Percentiles rank a stretch among this genome's conserved stretches.
Conservation (phyloP, 345 rosid species). For the Gynandropsis gynandra region DNA sequence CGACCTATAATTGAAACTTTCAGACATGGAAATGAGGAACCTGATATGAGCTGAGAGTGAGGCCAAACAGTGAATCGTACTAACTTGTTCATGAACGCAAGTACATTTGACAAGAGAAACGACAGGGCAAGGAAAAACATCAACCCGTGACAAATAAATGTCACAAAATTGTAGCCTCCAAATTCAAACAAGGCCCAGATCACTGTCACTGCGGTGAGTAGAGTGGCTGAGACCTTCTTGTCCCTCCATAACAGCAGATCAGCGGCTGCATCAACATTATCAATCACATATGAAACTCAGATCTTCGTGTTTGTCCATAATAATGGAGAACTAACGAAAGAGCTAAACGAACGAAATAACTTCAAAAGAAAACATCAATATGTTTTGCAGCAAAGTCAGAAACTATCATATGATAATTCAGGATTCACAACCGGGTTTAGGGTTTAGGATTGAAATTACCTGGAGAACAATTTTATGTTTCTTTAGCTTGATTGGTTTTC, state of each 20-base stretch:
- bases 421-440: slow-evolving; percentile 13
- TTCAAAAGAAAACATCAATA: not conserved
- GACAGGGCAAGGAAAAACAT: slow-evolving; percentile 55
- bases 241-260: slow-evolving; percentile 87
- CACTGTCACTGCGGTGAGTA: slow-evolving; percentile 59
- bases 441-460: slow-evolving; percentile 62
- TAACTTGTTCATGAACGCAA: slow-evolving; percentile 48
- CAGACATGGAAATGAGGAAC: not conserved
- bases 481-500: slow-evolving; percentile 71
- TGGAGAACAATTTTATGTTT: slow-evolving; percentile 75
- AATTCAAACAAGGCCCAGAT: slow-evolving; percentile 78
- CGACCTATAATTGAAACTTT: slow-evolving; percentile 12
- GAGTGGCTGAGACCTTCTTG: slow-evolving; percentile 60
- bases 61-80: not conserved
- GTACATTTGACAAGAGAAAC: slow-evolving; percentile 79
- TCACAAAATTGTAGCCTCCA: slow-evolving; percentile 56
- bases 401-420: slow-evolving; percentile 14
- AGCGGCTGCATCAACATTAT: slow-evolving; percentile 56
- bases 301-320: not conserved
- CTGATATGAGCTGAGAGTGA: not conserved
- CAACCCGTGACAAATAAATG: slow-evolving; percentile 50
- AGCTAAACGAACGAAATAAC: not conserved
- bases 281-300: not conserved
- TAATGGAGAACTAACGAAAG: no score
- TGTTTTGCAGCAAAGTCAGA: slow-evolving; percentile 10